Conservation (phyloP, 495 filamentous ascomycete genomes). For the Neurospora tetraspora region DNA sequence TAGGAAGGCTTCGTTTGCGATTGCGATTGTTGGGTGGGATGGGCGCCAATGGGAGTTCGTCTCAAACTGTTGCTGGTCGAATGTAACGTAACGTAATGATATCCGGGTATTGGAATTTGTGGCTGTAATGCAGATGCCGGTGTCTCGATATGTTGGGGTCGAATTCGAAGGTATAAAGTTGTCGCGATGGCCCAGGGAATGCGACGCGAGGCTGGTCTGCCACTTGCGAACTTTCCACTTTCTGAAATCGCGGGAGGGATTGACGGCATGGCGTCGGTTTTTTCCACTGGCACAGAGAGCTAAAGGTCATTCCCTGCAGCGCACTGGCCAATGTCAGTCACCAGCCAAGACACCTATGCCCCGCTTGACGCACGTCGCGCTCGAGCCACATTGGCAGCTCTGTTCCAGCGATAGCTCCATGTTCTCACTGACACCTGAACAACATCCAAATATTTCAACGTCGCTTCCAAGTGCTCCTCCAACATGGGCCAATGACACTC, state of each 20-base stretch:
- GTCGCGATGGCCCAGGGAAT: not conserved
- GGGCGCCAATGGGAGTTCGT: not conserved
- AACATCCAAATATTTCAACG: not conserved
- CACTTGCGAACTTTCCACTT: not conserved
- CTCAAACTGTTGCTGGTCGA: not conserved
- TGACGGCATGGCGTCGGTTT: not conserved
- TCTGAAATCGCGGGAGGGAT: not conserved
- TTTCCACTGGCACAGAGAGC: not conserved
- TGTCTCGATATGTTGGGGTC: not conserved
- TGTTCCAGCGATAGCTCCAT: not conserved
- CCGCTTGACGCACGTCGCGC: not conserved
- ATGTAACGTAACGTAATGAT: not conserved
- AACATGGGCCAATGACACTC: not conserved
- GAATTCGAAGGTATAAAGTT: not conserved
- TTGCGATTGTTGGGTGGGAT: not conserved
- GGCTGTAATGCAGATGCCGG: not conserved
- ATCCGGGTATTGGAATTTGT: not conserved
- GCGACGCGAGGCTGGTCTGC: conserved; percentile 3
- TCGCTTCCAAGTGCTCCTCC: not conserved
- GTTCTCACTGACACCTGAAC: not conserved
- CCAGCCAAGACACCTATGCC: not conserved
- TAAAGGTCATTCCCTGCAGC: not conserved
- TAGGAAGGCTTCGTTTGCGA: not conserved
- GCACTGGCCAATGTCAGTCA: not conserved
- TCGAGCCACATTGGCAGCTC: not conserved